These are phyloP conservation scores for Entomortierella beljakovae DNA, from an alignment of 192 early-diverging fungal genomes.

Conservation along the genomic window DNA sequence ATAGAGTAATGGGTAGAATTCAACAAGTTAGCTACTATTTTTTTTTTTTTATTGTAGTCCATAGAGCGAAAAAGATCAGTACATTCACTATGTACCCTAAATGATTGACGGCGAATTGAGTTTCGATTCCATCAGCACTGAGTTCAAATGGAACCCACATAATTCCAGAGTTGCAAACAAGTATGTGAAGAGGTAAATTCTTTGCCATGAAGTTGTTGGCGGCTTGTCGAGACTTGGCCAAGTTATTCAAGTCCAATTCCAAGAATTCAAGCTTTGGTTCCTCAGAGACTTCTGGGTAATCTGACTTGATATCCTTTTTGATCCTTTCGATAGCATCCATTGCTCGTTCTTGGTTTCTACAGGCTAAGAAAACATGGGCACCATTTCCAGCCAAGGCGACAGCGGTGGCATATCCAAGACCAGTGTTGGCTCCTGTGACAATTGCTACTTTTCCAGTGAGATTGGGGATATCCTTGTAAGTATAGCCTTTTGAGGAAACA, in stretches of 20 bases:
- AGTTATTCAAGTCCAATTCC: constrained; percentile 36
- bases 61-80: background rate
- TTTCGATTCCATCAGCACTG: constrained; percentile 55
- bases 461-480: constrained; percentile 45
- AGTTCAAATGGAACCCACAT: constrained; percentile 33
- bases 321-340: constrained; percentile 18
- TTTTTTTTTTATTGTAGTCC: background rate
- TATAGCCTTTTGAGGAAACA: constrained; percentile 3
- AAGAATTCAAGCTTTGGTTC: constrained; percentile 51
- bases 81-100: constrained; percentile 34
- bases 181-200: constrained; percentile 59
- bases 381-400: constrained; percentile 28
- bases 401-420: constrained; percentile 42
- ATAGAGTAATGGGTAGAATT: background rate
- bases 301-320: constrained; percentile 28
- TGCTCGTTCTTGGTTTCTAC: constrained; percentile 15
- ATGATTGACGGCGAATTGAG: constrained; percentile 62
- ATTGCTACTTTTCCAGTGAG: constrained; percentile 57
- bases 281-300: constrained; percentile 4
- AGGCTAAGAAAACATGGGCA: constrained; percentile 37
- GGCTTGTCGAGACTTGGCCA: constrained; percentile 6
- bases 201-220: constrained; percentile 50
- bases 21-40: background rate
- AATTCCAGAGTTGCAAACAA: constrained; percentile 57
- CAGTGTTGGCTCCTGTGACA: constrained; percentile 64